A percentile compares a stretch with the other conserved stretches of the same genome.
These are phyloP conservation scores for Gonium pectorale DNA, from an alignment of 139 green algal species.

Conservation along the genomic window DNA sequence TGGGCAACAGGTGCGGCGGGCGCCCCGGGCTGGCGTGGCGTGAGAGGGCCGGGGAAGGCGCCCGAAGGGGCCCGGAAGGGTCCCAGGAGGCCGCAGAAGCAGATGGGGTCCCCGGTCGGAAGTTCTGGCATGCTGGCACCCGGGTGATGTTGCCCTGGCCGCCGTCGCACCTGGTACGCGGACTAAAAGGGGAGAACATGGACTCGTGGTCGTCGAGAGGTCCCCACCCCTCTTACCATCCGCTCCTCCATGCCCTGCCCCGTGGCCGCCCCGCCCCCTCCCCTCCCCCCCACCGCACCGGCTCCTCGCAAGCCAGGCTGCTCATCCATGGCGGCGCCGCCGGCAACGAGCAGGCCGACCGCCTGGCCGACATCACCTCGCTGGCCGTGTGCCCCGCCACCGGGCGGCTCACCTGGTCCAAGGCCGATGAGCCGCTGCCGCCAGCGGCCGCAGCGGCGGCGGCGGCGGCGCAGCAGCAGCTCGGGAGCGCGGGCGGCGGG, in stretches of 20 bases:
- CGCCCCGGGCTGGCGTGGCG: no score
- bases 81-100: no score
- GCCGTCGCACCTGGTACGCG: no score
- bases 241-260: not conserved
- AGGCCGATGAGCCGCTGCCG: constrained; percentile 12
- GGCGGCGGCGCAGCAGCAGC: no score
- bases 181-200: not conserved
- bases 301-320: not conserved
- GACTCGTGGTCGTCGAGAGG: not conserved
- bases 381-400: not conserved
- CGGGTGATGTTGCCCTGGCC: no score
- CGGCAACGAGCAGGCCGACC: not conserved
- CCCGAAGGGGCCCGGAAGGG: no score
- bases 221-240: no score
- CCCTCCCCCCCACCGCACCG: not conserved
- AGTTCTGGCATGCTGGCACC: no score
- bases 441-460: not conserved
- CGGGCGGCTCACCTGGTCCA: not conserved
- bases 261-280: not conserved
- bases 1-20: constrained; percentile 21
- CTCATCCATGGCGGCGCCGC: constrained; percentile 32
- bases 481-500: no score
- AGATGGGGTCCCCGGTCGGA: no score
- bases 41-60: not conserved
- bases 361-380: constrained; percentile 6